phyloP scores from a whole-genome alignment of 306 rosid species.

The Cicer judaicum region DNA sequence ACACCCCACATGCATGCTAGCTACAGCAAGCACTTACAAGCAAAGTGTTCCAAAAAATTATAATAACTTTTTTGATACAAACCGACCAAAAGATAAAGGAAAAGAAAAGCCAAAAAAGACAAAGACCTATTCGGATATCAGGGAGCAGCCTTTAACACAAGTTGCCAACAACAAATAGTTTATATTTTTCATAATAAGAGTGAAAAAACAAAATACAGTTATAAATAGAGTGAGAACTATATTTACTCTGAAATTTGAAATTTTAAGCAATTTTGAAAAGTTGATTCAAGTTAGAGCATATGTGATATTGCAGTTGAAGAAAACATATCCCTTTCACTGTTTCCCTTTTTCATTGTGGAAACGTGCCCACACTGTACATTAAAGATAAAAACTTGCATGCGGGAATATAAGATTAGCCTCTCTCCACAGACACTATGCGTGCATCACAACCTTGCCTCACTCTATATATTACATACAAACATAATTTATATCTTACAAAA shows the following conservation, averaged over 20 bases:
- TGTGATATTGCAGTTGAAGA: too few relatives aligned
- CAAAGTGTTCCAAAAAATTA: constrained; percentile 44
- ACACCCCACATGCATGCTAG: constrained; percentile 54
- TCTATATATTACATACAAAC: constrained; percentile 28
- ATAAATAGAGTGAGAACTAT: too few relatives aligned
- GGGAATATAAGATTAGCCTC: constrained; percentile 68
- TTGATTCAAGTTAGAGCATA: too few relatives aligned
- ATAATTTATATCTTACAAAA: neutral
- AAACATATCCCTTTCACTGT: constrained; percentile 26
- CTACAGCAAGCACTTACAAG: constrained; percentile 41
- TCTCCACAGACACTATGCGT: constrained; percentile 57
- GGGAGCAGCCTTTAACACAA: constrained; percentile 48
- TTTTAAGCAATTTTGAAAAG: too few relatives aligned
- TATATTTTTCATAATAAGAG: too few relatives aligned
- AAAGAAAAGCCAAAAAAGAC: constrained; percentile 51
- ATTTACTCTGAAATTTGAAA: too few relatives aligned
- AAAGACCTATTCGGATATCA: constrained; percentile 44
- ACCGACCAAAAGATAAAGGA: constrained; percentile 64
- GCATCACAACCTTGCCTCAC: constrained; percentile 53
- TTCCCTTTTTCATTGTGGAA: constrained; percentile 56
- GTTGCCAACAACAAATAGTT: constrained; percentile 39
- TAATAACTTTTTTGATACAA: constrained; percentile 44
- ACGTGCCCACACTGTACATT: constrained; percentile 72
- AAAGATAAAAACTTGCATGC: constrained; percentile 79
- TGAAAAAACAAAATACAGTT: too few relatives aligned